These are phyloP conservation scores for Colletotrichum eremochloae DNA, from an alignment of 2,329 filamentous ascomycete genomes.

Conservation along the genomic window DNA sequence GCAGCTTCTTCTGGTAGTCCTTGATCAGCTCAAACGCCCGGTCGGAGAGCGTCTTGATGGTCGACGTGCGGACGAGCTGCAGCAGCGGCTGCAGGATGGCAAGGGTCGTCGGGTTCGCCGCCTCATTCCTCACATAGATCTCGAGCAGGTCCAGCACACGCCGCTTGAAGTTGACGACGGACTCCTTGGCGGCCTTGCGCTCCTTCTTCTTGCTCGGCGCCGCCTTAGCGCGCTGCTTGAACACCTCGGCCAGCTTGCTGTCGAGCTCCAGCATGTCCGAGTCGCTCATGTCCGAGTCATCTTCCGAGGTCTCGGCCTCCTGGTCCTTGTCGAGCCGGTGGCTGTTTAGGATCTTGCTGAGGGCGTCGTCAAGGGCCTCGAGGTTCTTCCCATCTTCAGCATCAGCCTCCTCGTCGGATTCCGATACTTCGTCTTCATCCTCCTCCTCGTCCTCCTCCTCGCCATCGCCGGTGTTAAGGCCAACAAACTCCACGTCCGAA, in stretches of 20 bases:
- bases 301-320: constrained; percentile 68
- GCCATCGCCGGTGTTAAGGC: constrained; percentile 57
- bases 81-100: constrained; percentile 81
- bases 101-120: constrained; percentile 75
- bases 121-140: constrained; percentile 86
- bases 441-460: constrained; percentile 57
- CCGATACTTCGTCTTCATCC: constrained; percentile 58
- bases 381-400: constrained; percentile 59
- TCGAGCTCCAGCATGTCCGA: constrained; percentile 95
- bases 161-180: constrained; percentile 94
- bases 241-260: constrained; percentile 84
- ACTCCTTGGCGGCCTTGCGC: constrained; percentile 88
- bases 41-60: constrained; percentile 79
- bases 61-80: constrained; percentile 81
- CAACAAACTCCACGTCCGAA: constrained; percentile 65
- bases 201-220: constrained; percentile 81
- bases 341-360: constrained; percentile 83
- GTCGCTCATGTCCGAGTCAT: constrained; percentile 90
- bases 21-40: constrained; percentile 81
- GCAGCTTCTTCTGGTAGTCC: constrained; percentile 76
- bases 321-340: constrained; percentile 72
- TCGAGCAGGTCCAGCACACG: constrained; percentile 89
- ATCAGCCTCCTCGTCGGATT: constrained; percentile 57
- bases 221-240: constrained; percentile 79
- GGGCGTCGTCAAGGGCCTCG: constrained; percentile 75